Conservation (phyloP, 371 early-diverging fungal genomes). For the Rhizopus delemar region DNA sequence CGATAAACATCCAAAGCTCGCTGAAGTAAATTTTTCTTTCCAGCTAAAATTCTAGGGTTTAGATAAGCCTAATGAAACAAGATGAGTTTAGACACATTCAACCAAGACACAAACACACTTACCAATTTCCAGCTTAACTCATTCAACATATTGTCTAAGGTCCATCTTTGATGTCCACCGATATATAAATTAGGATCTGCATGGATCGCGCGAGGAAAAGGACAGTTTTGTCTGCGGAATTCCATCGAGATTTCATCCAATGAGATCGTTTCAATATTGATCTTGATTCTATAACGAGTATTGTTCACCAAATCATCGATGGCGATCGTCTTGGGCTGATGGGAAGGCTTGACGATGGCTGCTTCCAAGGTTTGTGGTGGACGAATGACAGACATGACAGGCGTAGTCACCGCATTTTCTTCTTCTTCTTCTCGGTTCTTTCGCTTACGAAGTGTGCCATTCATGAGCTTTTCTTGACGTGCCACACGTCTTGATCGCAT, state of each 20-base stretch:
- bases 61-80: conserved; percentile 43
- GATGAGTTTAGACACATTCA: conserved; percentile 1
- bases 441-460: conserved; percentile 53
- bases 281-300: conserved; percentile 41
- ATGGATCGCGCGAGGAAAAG: conserved; percentile 34
- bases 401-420: not conserved
- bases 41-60: conserved; percentile 46
- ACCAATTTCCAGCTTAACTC: conserved; percentile 56
- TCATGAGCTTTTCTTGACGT: conserved; percentile 75
- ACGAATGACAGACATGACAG: not conserved
- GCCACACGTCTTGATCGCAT: conserved; percentile 80
- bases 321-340: conserved; percentile 38
- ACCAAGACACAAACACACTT: conserved; percentile 7
- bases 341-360: conserved; percentile 14
- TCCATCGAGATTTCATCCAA: conserved; percentile 44
- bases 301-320: conserved; percentile 31
- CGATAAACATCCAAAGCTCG: conserved; percentile 52
- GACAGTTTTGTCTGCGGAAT: conserved; percentile 44
- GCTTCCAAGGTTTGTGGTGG: conserved; percentile 13
- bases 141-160: conserved; percentile 50
- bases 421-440: conserved; percentile 43
- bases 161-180: conserved; percentile 36
- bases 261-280: conserved; percentile 43
- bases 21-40: conserved; percentile 50
- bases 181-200: conserved; percentile 24